Conservation (phyloP, 1,284 basidiomycete species). For the Wolfiporia cocos region DNA sequence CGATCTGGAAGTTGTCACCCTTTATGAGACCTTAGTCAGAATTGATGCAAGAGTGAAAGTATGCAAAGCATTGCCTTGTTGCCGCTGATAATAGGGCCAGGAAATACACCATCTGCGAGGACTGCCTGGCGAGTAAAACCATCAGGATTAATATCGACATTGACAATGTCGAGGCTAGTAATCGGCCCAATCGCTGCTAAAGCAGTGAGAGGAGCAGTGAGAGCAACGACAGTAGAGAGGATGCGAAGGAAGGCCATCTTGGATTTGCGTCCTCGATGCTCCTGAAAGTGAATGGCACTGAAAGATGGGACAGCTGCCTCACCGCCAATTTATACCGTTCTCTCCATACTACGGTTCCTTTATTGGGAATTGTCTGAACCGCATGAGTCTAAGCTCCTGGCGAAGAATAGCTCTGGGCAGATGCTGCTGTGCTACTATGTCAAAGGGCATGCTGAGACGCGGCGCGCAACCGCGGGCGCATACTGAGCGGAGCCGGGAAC, state of each 20-base stretch:
- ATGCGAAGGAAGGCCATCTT: background rate
- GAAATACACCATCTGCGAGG: slow-evolving; percentile 23
- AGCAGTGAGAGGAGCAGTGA: slow-evolving; percentile 1
- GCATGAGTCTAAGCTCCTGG: too few relatives aligned
- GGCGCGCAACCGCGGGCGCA: too few relatives aligned
- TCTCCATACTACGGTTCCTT: too few relatives aligned
- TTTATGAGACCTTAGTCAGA: slow-evolving; percentile 3
- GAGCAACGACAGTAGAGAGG: background rate
- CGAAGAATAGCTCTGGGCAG: too few relatives aligned
- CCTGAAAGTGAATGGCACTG: too few relatives aligned
- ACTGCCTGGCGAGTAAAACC: slow-evolving; percentile 19
- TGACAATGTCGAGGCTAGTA: slow-evolving; percentile 14
- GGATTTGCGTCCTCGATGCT: too few relatives aligned
- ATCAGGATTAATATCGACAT: slow-evolving; percentile 20
- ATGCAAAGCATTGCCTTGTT: too few relatives aligned
- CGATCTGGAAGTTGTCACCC: slow-evolving; percentile 22
- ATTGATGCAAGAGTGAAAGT: background rate
- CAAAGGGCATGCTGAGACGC: too few relatives aligned
- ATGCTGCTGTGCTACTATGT: too few relatives aligned
- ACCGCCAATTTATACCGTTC: background rate
- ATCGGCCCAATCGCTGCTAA: slow-evolving; percentile 11
- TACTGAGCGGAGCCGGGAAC: too few relatives aligned
- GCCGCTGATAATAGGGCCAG: slow-evolving; percentile 24
- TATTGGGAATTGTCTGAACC: too few relatives aligned
- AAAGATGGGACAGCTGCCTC: too few relatives aligned